Evolutionary conservation across 306 rosid species (phyloP).

Genomic region (Castanea crenata): DNA sequence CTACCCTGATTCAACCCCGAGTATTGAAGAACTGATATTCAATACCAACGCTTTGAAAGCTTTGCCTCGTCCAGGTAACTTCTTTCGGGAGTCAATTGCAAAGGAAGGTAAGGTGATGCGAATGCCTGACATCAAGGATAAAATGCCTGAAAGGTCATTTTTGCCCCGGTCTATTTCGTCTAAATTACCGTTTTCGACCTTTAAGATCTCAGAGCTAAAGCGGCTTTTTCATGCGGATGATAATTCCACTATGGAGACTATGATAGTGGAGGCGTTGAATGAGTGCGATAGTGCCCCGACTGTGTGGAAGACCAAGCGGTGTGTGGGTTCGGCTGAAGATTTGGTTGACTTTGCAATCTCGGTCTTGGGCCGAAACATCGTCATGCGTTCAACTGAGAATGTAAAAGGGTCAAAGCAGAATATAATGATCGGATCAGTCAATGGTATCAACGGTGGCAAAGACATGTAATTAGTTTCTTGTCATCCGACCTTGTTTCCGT

Average conservation of each 20-base stretch:
- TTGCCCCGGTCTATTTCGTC: conserved; percentile 68
- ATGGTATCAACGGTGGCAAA: conserved; percentile 48
- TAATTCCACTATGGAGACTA: conserved; percentile 74
- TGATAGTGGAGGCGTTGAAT: conserved; percentile 48
- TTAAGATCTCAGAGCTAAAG: conserved; percentile 56
- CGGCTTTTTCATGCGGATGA: conserved; percentile 64
- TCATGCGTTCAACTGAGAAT: accelerated
- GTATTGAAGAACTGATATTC: conserved; percentile 58
- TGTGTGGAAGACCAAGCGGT: conserved; percentile 86
- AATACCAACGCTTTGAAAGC: accelerated
- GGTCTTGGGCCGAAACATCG: no score
- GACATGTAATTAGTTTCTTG: conserved; percentile 82
- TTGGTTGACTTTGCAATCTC: no score
- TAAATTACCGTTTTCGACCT: conserved; percentile 72
- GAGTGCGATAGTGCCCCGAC: conserved; percentile 84
- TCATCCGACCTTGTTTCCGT: conserved; percentile 87
- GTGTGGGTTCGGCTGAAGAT: conserved; percentile 60
- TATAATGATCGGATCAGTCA: no score
- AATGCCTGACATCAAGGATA: conserved; percentile 77
- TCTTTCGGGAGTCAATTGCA: conserved; percentile 70
- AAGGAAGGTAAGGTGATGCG: conserved; percentile 70
- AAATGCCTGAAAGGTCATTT: conserved; percentile 89
- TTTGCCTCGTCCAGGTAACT: conserved; percentile 52
- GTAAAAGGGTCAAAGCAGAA: no score
- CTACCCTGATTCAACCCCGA: conserved; percentile 47